Conservation (phyloP, 768 basidiomycete species). For the Fomitopsis pulvina region DNA sequence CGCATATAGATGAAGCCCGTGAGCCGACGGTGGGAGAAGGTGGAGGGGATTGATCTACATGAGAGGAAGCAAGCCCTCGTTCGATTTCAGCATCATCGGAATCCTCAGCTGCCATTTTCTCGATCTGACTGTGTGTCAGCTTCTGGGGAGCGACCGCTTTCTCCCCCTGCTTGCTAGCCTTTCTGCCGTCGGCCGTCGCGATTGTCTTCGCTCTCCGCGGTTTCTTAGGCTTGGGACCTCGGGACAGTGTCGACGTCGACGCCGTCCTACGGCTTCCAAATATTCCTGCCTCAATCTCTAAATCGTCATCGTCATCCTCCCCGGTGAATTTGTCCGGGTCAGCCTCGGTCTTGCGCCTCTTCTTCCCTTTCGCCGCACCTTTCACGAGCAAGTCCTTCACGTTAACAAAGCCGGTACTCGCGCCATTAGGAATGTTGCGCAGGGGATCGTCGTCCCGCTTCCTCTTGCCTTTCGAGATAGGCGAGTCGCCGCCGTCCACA, state of each 20-base stretch:
- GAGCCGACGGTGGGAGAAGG: constrained; percentile 1
- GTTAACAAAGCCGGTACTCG: constrained; percentile 63
- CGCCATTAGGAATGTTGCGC: constrained; percentile 72
- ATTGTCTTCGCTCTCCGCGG: constrained; percentile 35
- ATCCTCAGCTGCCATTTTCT: constrained; percentile 42
- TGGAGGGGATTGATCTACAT: not conserved
- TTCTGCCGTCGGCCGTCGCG: not conserved
- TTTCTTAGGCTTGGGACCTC: constrained; percentile 27
- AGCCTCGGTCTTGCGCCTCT: constrained; percentile 22
- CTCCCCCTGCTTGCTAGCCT: constrained; percentile 2
- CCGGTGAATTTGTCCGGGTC: constrained; percentile 45
- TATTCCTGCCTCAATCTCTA: constrained; percentile 57
- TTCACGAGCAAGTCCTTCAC: constrained; percentile 60
- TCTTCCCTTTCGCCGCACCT: constrained; percentile 36
- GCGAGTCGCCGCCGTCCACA: constrained; percentile 22
- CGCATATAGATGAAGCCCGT: not conserved
- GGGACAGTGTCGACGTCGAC: constrained; percentile 34
- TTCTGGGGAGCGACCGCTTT: constrained; percentile 6
- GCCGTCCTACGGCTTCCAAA: constrained; percentile 43
- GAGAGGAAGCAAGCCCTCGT: constrained; percentile 24
- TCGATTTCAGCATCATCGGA: constrained; percentile 52
- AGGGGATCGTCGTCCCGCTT: constrained; percentile 62
- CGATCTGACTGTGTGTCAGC: constrained; percentile 36
- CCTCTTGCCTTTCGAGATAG: constrained; percentile 36
- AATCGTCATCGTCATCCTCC: constrained; percentile 62